Conservation (phyloP, 495 filamentous ascomycete genomes). For the Penicillium malachiteum region DNA sequence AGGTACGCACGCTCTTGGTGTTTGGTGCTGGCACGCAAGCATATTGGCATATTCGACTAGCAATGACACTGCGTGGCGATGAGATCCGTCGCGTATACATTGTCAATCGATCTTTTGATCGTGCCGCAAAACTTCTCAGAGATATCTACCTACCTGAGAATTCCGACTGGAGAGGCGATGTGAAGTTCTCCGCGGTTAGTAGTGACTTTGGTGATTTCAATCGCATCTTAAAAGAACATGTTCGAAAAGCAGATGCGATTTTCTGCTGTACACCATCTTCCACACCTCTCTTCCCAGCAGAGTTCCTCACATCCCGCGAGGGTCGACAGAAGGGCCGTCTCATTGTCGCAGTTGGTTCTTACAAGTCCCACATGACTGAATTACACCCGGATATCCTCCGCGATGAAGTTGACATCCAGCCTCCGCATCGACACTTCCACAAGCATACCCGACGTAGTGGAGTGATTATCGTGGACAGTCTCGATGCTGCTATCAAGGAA, state of each 20-base stretch:
- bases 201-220: conserved; percentile 69
- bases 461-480: conserved; percentile 78
- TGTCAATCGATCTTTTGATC: conserved; percentile 70
- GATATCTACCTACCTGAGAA: conserved; percentile 56
- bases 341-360: conserved; percentile 79
- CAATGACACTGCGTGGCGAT: conserved; percentile 67
- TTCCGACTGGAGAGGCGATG: conserved; percentile 53
- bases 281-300: conserved; percentile 61
- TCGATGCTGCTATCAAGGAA: conserved; percentile 76
- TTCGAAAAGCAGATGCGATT: conserved; percentile 71
- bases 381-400: conserved; percentile 71
- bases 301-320: conserved; percentile 63
- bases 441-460: conserved; percentile 71
- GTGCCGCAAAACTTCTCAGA: conserved; percentile 53
- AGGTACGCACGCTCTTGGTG: conserved; percentile 70
- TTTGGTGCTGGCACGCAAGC: conserved; percentile 93
- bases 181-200: conserved; percentile 70
- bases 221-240: conserved; percentile 61
- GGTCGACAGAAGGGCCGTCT: conserved; percentile 74
- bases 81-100: conserved; percentile 78
- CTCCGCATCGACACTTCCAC: conserved; percentile 60
- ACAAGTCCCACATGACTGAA: conserved; percentile 83
- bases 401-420: conserved; percentile 60
- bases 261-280: conserved; percentile 74
- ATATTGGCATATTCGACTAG: conserved; percentile 87